Percentiles rank a stretch among this genome's conserved stretches.
Evolutionary conservation across 106 monocot species (phyloP).

Genomic region (Acanthochlamys bracteata): DNA sequence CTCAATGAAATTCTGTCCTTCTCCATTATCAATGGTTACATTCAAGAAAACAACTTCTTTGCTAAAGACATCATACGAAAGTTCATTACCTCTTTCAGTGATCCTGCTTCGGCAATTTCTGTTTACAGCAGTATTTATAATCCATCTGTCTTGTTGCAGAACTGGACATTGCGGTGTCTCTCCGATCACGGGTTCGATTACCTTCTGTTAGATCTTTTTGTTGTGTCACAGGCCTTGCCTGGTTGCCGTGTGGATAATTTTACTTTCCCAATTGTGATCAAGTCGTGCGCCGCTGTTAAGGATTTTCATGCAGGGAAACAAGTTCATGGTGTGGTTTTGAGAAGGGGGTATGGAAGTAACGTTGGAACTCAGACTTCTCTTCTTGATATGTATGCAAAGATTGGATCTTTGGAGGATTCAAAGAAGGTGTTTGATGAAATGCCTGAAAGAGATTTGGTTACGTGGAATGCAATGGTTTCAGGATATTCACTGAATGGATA

Average conservation of each 20-base stretch:
- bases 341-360: slow-evolving; percentile 29
- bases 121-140: slow-evolving; percentile 5
- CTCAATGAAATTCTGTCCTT: slow-evolving; percentile 24
- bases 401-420: slow-evolving; percentile 18
- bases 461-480: slow-evolving; percentile 57
- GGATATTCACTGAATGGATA: slow-evolving; percentile 39
- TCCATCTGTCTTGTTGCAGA: slow-evolving; percentile 29
- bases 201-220: slow-evolving; percentile 29
- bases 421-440: slow-evolving; percentile 52
- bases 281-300: slow-evolving; percentile 33
- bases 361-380: slow-evolving; percentile 45
- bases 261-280: slow-evolving; percentile 60
- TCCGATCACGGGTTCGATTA: slow-evolving; percentile 33
- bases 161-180: slow-evolving; percentile 33
- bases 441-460: slow-evolving; percentile 38
- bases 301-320: slow-evolving; percentile 19
- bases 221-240: slow-evolving; percentile 1
- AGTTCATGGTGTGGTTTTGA: slow-evolving; percentile 37
- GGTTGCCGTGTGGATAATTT: slow-evolving; percentile 31
- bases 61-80: slow-evolving; percentile 8
- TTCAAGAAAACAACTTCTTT: background rate
- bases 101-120: slow-evolving; percentile 9
- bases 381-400: slow-evolving; percentile 54
- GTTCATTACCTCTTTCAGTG: slow-evolving; percentile 13
- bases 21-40: slow-evolving; percentile 12